Percentiles rank a stretch among this genome's conserved stretches.
Evolutionary conservation across 2,329 filamentous ascomycete genomes (phyloP).

Genomic region (Catunica adiposa): DNA sequence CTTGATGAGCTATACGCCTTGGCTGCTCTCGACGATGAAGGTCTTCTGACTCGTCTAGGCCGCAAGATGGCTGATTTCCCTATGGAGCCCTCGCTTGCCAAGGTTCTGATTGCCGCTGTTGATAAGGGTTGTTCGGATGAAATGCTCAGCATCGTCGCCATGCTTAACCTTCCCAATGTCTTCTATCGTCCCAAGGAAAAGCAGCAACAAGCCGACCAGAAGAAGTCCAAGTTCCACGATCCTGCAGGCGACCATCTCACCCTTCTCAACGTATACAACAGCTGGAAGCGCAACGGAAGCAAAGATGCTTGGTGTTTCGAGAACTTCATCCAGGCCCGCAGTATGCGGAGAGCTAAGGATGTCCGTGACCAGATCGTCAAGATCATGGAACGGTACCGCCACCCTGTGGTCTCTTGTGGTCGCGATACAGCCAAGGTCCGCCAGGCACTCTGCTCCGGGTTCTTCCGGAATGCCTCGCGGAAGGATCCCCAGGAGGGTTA

Average conservation of each 20-base stretch:
- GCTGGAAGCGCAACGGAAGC: conserved; percentile 77
- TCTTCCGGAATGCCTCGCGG: conserved; percentile 86
- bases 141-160: conserved; percentile 82
- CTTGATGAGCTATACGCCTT: conserved; percentile 89
- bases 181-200: conserved; percentile 98
- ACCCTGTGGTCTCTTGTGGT: conserved; percentile 68
- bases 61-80: conserved; percentile 98
- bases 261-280: conserved; percentile 88
- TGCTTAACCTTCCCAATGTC: conserved; percentile 73
- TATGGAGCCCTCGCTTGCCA: conserved; percentile 86
- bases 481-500: conserved; percentile 96
- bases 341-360: conserved; percentile 78
- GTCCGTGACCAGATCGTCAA: conserved; percentile 81
- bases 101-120: conserved; percentile 74
- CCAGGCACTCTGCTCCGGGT: conserved; percentile 77
- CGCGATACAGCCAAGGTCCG: conserved; percentile 75
- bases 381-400: conserved; percentile 86
- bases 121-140: conserved; percentile 85
- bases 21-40: conserved; percentile 85
- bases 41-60: conserved; percentile 74
- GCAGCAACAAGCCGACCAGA: conserved; percentile 87
- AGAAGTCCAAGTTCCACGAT: conserved; percentile 95
- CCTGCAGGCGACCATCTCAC: conserved; percentile 88
- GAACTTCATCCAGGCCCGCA: conserved; percentile 88
- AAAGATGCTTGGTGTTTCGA: conserved; percentile 89